These are phyloP conservation scores for Alternaria alternata DNA, from an alignment of 2,329 filamentous ascomycete species.

Conservation along the genomic window DNA sequence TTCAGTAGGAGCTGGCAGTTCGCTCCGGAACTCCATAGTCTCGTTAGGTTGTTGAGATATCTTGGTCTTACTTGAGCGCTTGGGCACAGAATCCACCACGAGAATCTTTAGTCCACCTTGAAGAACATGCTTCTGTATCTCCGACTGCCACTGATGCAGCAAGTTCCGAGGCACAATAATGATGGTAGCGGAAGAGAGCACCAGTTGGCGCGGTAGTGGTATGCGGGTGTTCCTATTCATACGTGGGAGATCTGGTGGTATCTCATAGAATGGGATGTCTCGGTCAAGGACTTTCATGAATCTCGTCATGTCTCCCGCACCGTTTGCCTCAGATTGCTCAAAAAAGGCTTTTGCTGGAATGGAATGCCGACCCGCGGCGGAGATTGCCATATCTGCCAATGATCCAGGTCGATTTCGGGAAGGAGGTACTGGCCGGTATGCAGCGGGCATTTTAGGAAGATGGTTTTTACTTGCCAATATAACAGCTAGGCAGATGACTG, in stretches of 20 bases:
- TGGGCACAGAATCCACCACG: constrained; percentile 59
- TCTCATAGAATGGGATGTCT: constrained; percentile 51
- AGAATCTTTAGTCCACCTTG: constrained; percentile 68
- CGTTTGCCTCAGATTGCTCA: constrained; percentile 55
- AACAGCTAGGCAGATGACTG: constrained; percentile 78
- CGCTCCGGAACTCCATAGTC: constrained; percentile 48
- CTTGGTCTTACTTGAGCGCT: constrained; percentile 31
- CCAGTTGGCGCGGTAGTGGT: constrained; percentile 61
- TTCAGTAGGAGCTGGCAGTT: constrained; percentile 65
- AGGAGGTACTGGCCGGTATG: constrained; percentile 60
- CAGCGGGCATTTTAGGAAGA: constrained; percentile 69
- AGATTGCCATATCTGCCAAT: constrained; percentile 78
- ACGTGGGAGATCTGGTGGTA: constrained; percentile 51
- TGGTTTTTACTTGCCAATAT: constrained; percentile 78
- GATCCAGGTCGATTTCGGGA: constrained; percentile 64
- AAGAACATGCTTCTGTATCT: constrained; percentile 79
- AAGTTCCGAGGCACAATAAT: constrained; percentile 85
- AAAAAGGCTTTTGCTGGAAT: constrained; percentile 76
- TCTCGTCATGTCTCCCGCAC: constrained; percentile 44
- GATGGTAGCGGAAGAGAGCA: constrained; percentile 73
- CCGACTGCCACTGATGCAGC: constrained; percentile 81
- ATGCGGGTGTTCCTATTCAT: constrained; percentile 53
- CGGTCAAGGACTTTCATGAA: constrained; percentile 40
- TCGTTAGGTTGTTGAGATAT: constrained; percentile 12
- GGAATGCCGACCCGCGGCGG: constrained; percentile 70